A percentile compares a stretch with the other conserved stretches of the same genome.
These are phyloP conservation scores for Debaryomycetaceae sp. DNA, from an alignment of 1,139 yeast species.

Conservation along the genomic window DNA sequence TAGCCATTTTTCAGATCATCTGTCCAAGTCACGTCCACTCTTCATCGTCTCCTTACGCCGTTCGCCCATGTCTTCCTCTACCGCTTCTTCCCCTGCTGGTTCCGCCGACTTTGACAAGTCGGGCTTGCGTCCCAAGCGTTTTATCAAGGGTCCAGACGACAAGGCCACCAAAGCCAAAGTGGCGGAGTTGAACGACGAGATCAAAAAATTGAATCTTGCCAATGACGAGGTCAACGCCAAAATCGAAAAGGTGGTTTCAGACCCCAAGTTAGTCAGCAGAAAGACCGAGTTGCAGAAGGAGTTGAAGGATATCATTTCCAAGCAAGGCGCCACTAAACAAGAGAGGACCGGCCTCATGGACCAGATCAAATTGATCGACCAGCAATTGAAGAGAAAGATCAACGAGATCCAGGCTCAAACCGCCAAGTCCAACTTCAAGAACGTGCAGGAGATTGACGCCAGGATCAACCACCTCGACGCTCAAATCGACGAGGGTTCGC, in stretches of 20 bases:
- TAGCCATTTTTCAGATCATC: too few species aligned
- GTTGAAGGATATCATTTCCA: constrained; percentile 56
- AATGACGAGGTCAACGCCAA: constrained; percentile 39
- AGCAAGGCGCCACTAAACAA: constrained; percentile 68
- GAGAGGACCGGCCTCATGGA: constrained; percentile 67
- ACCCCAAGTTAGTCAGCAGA: constrained; percentile 43
- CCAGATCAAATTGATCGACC: constrained; percentile 70
- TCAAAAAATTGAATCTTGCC: constrained; percentile 62
- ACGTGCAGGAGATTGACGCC: constrained; percentile 73
- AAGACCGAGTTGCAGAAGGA: constrained; percentile 64
- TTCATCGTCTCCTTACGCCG: too few species aligned
- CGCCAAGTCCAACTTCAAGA: constrained; percentile 66
- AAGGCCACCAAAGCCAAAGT: constrained; percentile 56
- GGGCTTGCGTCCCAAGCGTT: constrained; percentile 34
- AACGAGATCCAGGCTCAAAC: constrained; percentile 69
- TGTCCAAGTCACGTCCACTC: too few species aligned
- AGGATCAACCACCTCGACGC: constrained; percentile 69
- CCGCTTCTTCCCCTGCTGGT: constrained; percentile 11
- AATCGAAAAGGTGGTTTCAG: constrained; percentile 40
- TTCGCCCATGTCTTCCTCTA: constrained; percentile 17
- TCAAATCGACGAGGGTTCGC: constrained; percentile 71
- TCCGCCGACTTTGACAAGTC: constrained; percentile 10
- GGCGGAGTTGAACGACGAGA: constrained; percentile 57
- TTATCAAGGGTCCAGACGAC: constrained; percentile 76
- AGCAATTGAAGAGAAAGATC: constrained; percentile 69